Percentiles rank a stretch among this genome's conserved stretches.
phyloP scores from a whole-genome alignment of 2,329 filamentous ascomycete species.

The Drechslerella stenobrocha region DNA sequence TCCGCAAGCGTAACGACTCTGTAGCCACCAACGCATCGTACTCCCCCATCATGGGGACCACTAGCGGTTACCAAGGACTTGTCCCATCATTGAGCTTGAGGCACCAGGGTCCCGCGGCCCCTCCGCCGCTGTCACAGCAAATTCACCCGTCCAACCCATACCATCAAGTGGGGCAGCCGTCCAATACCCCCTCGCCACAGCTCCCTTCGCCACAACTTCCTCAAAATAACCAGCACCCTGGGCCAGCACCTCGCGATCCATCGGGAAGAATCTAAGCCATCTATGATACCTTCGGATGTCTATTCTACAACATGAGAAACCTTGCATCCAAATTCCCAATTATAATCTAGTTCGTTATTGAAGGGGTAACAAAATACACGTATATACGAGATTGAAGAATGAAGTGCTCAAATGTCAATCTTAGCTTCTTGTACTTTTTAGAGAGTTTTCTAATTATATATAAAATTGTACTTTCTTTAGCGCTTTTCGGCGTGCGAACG shows the following conservation, averaged over 20 bases:
- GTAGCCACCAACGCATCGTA: constrained; percentile 20
- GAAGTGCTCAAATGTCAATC: constrained; percentile 53
- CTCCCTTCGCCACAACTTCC: neutral
- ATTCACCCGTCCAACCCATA: constrained; percentile 15
- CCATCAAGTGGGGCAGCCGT: constrained; percentile 8
- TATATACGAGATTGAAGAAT: constrained; percentile 53
- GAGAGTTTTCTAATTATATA: neutral
- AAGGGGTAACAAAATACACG: too few species aligned
- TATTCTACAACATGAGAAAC: too few species aligned
- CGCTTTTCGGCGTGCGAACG: too few species aligned
- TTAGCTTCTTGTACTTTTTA: neutral
- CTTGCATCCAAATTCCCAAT: too few species aligned
- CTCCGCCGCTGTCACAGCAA: constrained; percentile 8
- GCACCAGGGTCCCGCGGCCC: constrained; percentile 22
- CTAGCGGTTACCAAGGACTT: constrained; percentile 26
- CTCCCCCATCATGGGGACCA: constrained; percentile 27
- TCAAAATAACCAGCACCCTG: constrained; percentile 3
- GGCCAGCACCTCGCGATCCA: constrained; percentile 33
- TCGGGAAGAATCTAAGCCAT: constrained; percentile 16
- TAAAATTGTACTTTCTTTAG: too few species aligned
- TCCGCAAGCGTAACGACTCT: constrained; percentile 33
- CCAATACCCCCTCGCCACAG: constrained; percentile 1
- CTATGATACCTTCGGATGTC: neutral
- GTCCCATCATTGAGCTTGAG: constrained; percentile 9
- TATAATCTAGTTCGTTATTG: too few species aligned